These are phyloP conservation scores for Suillus fuscotomentosus DNA, from an alignment of 768 basidiomycete genomes.

Conservation along the genomic window DNA sequence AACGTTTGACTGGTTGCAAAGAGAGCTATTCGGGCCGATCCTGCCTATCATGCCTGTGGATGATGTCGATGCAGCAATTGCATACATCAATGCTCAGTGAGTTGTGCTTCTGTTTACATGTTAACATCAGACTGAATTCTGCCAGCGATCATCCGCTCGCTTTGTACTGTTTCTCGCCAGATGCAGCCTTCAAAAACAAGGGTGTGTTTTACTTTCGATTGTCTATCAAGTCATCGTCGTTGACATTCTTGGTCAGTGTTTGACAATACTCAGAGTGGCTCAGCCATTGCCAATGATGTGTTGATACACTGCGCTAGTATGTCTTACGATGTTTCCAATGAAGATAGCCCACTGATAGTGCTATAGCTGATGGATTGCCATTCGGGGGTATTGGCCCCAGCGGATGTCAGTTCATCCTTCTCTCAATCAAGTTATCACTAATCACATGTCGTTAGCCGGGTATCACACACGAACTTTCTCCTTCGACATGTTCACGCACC, in stretches of 20 bases:
- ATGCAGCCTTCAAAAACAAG: constrained; percentile 56
- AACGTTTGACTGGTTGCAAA: constrained; percentile 25
- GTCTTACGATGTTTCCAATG: constrained; percentile 11
- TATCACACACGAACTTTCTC: constrained; percentile 69
- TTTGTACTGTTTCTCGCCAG: constrained; percentile 73
- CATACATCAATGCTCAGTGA: constrained; percentile 58
- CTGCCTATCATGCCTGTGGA: constrained; percentile 74
- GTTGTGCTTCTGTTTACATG: neutral
- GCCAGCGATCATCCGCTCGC: constrained; percentile 70
- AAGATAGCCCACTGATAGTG: neutral
- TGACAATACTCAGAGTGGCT: constrained; percentile 69
- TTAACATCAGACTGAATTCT: neutral
- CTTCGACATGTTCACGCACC: constrained; percentile 80
- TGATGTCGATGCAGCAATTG: constrained; percentile 68
- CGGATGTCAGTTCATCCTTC: constrained; percentile 52
- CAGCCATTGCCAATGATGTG: constrained; percentile 67
- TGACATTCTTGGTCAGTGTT: constrained; percentile 45
- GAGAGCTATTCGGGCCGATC: constrained; percentile 85
- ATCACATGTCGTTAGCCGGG: constrained; percentile 45
- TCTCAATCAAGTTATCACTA: neutral
- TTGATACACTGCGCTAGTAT: constrained; percentile 59
- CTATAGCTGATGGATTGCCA: constrained; percentile 57
- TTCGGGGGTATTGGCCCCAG: constrained; percentile 74
- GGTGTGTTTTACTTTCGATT: constrained; percentile 34
- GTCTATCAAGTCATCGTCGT: neutral